phyloP scores from a whole-genome alignment of 257 asterid genomes.

The Vinca minor region DNA sequence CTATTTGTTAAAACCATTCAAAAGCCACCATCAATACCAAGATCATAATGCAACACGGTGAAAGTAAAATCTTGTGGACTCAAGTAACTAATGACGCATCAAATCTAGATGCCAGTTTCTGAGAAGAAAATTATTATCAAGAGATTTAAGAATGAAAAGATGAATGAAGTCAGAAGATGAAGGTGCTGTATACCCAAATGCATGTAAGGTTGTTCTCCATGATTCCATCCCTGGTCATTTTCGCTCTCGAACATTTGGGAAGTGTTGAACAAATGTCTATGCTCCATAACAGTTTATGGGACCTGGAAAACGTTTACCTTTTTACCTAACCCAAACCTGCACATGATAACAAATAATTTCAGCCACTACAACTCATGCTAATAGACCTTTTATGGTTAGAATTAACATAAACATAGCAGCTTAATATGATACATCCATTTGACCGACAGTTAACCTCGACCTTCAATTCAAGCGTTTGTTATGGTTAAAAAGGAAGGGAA shows the following conservation, averaged over 20 bases:
- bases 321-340: conserved; percentile 15
- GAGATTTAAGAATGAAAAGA: conserved; percentile 1
- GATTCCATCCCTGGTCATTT: conserved; percentile 52
- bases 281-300: conserved; percentile 38
- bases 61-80: background rate
- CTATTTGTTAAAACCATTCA: background rate
- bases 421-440: background rate
- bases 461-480: background rate
- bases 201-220: conserved; percentile 46
- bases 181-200: conserved; percentile 38
- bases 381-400: background rate
- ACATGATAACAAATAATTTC: background rate
- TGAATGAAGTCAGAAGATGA: conserved; percentile 8
- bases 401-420: background rate
- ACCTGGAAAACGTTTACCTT: background rate
- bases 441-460: background rate
- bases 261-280: conserved; percentile 45
- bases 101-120: background rate
- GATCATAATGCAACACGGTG: background rate
- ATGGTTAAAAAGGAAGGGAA: background rate
- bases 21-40: background rate
- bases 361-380: background rate
- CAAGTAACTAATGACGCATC: background rate
- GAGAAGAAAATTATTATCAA: background rate
- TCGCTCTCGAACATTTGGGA: conserved; percentile 54